phyloP scores from a whole-genome alignment of 1,284 basidiomycete genomes.

The Puccinia polysora region DNA sequence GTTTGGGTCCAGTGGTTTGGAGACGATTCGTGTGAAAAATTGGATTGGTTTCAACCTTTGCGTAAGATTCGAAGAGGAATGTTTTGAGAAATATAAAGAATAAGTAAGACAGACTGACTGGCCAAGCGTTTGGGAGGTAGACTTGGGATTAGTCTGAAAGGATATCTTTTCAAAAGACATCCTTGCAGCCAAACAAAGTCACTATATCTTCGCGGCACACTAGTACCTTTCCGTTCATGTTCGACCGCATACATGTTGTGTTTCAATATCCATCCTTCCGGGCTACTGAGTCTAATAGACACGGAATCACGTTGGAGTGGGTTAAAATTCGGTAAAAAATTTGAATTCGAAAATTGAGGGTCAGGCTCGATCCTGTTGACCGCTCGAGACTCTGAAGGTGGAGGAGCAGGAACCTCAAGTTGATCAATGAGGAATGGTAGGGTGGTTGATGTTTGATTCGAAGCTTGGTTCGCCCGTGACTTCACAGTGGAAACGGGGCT shows the following conservation, averaged over 20 bases:
- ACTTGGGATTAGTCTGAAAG: conserved; percentile 81
- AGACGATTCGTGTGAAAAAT: not conserved
- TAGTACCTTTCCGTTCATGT: conserved; percentile 47
- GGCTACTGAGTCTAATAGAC: conserved; percentile 32
- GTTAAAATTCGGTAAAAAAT: conserved; percentile 22
- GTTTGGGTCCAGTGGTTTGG: not conserved
- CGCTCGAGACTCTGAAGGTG: not conserved
- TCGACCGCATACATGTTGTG: conserved; percentile 42
- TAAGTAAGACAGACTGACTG: conserved; percentile 60
- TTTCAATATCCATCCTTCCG: conserved; percentile 41
- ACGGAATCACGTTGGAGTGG: conserved; percentile 23
- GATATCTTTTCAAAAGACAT: conserved; percentile 67
- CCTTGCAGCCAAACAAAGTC: conserved; percentile 87
- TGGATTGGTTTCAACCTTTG: not conserved
- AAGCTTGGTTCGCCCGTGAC: not conserved
- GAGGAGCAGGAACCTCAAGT: not conserved
- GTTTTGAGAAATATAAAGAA: conserved; percentile 30
- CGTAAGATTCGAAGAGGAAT: not conserved
- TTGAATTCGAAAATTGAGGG: conserved; percentile 19
- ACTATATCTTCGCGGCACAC: conserved; percentile 62
- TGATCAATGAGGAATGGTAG: conserved; percentile 33
- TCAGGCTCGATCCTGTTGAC: not conserved
- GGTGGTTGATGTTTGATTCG: conserved; percentile 4
- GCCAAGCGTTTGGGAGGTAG: conserved; percentile 85
- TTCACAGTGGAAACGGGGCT: conserved; percentile 10